Percentiles rank a stretch among this genome's conserved stretches.
These are phyloP conservation scores for Aureobasidium mangrovei DNA, from an alignment of 2,329 filamentous ascomycete genomes.

Conservation along the genomic window DNA sequence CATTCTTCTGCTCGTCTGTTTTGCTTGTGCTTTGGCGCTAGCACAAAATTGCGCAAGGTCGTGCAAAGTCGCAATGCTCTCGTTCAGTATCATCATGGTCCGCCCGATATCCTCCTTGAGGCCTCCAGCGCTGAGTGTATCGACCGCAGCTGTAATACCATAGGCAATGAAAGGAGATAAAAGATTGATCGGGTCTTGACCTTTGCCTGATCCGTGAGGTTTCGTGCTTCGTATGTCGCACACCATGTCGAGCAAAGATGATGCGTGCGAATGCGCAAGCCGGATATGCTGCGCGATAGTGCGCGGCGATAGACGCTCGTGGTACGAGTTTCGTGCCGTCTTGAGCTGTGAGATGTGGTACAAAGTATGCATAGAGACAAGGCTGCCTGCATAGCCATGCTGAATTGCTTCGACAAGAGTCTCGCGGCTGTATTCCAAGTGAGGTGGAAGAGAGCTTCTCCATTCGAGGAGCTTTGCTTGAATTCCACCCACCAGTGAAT, in stretches of 20 bases:
- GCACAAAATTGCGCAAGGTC: slow-evolving; percentile 8
- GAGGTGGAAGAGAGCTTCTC: slow-evolving; percentile 47
- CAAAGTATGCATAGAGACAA: slow-evolving; percentile 57
- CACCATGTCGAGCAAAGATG: slow-evolving; percentile 42
- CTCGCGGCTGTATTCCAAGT: slow-evolving; percentile 45
- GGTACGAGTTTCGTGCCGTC: slow-evolving; percentile 52
- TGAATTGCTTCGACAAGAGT: slow-evolving; percentile 51
- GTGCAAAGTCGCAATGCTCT: background rate
- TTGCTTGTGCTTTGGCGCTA: slow-evolving; percentile 6
- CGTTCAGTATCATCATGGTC: slow-evolving; percentile 1
- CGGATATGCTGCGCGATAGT: slow-evolving; percentile 39
- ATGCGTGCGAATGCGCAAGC: slow-evolving; percentile 45
- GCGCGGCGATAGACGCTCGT: slow-evolving; percentile 34
- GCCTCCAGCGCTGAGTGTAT: slow-evolving; percentile 56
- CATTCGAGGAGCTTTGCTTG: slow-evolving; percentile 49
- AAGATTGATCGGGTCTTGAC: slow-evolving; percentile 12
- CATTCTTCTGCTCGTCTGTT: slow-evolving; percentile 9
- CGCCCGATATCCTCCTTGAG: slow-evolving; percentile 1
- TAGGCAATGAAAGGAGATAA: slow-evolving; percentile 50
- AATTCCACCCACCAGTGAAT: slow-evolving; percentile 45
- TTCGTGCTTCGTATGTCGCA: slow-evolving; percentile 30
- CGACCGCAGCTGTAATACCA: slow-evolving; percentile 54
- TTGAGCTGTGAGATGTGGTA: slow-evolving; percentile 57
- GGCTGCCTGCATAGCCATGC: slow-evolving; percentile 47
- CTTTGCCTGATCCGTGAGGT: slow-evolving; percentile 1